Evolutionary conservation across 768 basidiomycete genomes (phyloP).

Genomic region (Mycena capillaripes): DNA sequence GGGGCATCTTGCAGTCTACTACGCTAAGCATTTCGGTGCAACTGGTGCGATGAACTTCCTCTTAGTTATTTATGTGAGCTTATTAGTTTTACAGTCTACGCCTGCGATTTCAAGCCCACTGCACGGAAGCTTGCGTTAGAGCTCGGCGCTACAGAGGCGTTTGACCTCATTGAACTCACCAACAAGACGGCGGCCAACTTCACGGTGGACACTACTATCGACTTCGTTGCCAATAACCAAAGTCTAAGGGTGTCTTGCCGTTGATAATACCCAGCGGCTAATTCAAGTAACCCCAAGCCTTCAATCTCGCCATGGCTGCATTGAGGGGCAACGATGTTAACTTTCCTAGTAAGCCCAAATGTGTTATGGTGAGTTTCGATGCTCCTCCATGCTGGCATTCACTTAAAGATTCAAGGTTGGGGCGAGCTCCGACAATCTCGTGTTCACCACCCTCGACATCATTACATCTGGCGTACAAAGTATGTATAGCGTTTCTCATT

Average conservation of each 20-base stretch:
- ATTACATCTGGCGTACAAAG: slow-evolving; percentile 24
- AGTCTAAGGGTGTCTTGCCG: slow-evolving; percentile 30
- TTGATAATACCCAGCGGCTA: neutral
- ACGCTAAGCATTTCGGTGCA: slow-evolving; percentile 42
- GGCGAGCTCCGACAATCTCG: slow-evolving; percentile 28
- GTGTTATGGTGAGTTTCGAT: slow-evolving; percentile 17
- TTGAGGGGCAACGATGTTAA: slow-evolving; percentile 30
- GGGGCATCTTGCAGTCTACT: slow-evolving; percentile 38
- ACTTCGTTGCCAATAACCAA: slow-evolving; percentile 39
- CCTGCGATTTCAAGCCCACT: slow-evolving; percentile 37
- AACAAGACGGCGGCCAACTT: slow-evolving; percentile 27
- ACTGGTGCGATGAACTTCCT: slow-evolving; percentile 22
- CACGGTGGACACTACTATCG: slow-evolving; percentile 41
- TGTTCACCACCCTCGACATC: slow-evolving; percentile 25
- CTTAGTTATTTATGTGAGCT: neutral
- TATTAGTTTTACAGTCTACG: slow-evolving; percentile 31
- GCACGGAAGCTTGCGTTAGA: slow-evolving; percentile 39
- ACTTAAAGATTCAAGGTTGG: slow-evolving; percentile 17
- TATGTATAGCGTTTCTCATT: neutral
- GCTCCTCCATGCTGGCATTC: neutral
- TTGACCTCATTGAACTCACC: slow-evolving; percentile 37
- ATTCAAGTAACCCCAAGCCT: neutral
- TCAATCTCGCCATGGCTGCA: slow-evolving; percentile 30
- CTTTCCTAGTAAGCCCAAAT: slow-evolving; percentile 23
- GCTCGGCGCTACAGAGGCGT: slow-evolving; percentile 39